These are phyloP conservation scores for Verticillium zaregamsianum DNA, from an alignment of 2,329 filamentous ascomycete genomes.

Conservation along the genomic window DNA sequence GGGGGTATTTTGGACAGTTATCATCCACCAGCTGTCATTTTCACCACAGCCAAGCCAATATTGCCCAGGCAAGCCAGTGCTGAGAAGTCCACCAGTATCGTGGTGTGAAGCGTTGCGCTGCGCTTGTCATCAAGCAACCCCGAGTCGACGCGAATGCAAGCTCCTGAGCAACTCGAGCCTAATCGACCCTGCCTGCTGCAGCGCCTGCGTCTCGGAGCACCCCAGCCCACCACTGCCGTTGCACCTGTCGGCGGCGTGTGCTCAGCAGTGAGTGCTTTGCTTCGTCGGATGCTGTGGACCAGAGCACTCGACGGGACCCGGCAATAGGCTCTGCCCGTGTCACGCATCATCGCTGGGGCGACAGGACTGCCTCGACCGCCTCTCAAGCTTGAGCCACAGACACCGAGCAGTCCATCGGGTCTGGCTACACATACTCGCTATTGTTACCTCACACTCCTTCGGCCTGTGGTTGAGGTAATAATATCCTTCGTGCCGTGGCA, in stretches of 20 bases:
- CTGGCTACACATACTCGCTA: neutral
- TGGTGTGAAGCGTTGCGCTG: neutral
- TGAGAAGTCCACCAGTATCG: neutral
- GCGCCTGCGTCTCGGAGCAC: neutral
- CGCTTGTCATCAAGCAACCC: neutral
- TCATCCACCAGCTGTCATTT: no score
- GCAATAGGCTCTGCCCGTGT: slow-evolving; percentile 3
- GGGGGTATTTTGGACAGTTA: no score
- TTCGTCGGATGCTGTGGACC: neutral
- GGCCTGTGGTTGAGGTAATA: neutral
- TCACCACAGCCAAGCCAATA: no score
- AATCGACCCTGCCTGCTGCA: neutral
- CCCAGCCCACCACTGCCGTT: neutral
- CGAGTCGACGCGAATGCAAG: neutral
- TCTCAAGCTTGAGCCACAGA: neutral
- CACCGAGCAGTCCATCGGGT: neutral
- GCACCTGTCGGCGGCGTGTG: neutral
- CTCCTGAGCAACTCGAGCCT: neutral
- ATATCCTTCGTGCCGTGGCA: neutral
- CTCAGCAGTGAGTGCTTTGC: neutral
- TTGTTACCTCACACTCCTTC: neutral
- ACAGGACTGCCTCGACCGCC: neutral
- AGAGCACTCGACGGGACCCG: neutral
- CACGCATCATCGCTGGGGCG: neutral
- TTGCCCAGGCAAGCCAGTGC: neutral